Evolutionary conservation across 1,139 yeast species (phyloP), one percentile per base, ranked within the genome.

Genomic region (Geotrichum restrictum): DNA sequence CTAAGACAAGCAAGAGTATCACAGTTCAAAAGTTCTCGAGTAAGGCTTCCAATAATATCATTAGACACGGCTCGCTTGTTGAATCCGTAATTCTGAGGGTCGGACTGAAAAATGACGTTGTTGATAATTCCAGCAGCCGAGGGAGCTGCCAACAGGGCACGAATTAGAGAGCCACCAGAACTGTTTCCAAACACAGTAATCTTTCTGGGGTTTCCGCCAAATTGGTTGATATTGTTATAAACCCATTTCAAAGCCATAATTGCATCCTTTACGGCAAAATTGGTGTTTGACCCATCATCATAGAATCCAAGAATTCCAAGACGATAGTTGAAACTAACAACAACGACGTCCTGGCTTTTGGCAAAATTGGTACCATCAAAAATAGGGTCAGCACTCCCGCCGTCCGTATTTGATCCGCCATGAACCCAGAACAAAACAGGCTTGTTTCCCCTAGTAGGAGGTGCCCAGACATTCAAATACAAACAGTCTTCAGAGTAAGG

Each of bases 341-440:
- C 69, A 40, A 72, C 62, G 41, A 70, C 65, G 21, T 66, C 63
- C 46, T 64, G 62, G 10, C 60, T 58, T 29, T 59, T 52, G 1
- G 71, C 69, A 19, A 71, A 60, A 7, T 51, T 50, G 3, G 68
- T 53, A 21, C 70, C 71, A 53, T 70, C 65, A 53, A 68, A 64
- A 2, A 62, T 60, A 4, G 68, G 65, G 40, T 68, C 68, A 5
- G 64, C 57, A 29, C 65, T 58, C 1, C 71, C 64, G 2, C 73
- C 72, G 14, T 53, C 58, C 8, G 54, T 34, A 51, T 69, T 69
- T 1, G 73, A 68, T n/a, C 75, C 74, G 3, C 74, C 75, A 52
- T 70, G 69, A 44, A 71, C 61, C 73, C 73, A 71, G n/a, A 67
- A 59, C 57, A 66, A 60, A n/a, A 67, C 71, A 1, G 70, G 69